Conservation (phyloP, 371 early-diverging fungal genomes). For the Rhizopus sp. region DNA sequence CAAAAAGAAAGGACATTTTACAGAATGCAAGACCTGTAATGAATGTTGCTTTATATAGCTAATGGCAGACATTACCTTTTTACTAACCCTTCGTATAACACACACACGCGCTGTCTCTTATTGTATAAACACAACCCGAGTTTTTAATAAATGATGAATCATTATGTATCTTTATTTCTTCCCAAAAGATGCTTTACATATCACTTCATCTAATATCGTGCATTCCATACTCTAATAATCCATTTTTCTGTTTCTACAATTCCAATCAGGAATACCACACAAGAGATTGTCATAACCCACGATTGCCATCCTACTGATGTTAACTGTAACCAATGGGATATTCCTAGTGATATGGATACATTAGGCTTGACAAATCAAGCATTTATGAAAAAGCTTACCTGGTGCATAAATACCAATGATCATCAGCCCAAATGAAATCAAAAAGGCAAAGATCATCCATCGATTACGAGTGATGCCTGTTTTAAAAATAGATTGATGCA, state of each 20-base stretch:
- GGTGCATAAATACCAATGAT: conserved; percentile 80
- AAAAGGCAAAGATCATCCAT: conserved; percentile 77
- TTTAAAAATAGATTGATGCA: conserved; percentile 66
- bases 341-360: conserved; percentile 13
- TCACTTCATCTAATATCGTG: background rate
- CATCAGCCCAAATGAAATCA: conserved; percentile 68
- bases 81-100: background rate
- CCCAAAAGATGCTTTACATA: too few species aligned
- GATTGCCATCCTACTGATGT: conserved; percentile 62
- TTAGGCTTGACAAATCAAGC: background rate
- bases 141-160: background rate
- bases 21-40: conserved; percentile 19
- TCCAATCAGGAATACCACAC: conserved; percentile 64
- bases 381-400: conserved; percentile 23
- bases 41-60: background rate
- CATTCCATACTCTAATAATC: conserved; percentile 31
- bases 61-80: too few species aligned
- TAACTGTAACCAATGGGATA: conserved; percentile 66
- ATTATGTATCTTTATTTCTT: too few species aligned
- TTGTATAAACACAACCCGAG: background rate
- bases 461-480: conserved; percentile 72
- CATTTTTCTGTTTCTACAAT: conserved; percentile 75
- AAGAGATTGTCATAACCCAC: conserved; percentile 77
- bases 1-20: conserved; percentile 8
- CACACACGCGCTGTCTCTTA: background rate